Evolutionary conservation across 768 basidiomycete species (phyloP).

Genomic region (Mycena belliarum): DNA sequence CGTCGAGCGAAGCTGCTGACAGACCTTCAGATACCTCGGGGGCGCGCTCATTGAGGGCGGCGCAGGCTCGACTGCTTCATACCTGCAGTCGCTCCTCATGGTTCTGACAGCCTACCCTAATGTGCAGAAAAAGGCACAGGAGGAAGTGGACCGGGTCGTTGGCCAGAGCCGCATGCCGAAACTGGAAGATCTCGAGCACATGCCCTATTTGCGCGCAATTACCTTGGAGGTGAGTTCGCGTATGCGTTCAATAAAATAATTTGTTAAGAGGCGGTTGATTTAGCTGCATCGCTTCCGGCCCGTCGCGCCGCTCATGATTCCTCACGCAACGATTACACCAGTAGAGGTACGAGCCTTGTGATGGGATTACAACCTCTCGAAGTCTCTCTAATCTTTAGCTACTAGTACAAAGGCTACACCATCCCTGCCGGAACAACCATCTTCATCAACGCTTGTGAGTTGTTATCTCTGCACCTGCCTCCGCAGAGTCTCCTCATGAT

Average conservation of each 20-base stretch:
- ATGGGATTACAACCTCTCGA: no score
- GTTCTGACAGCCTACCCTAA: slow-evolving; percentile 29
- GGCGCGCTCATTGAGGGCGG: slow-evolving; percentile 32
- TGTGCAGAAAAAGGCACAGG: slow-evolving; percentile 27
- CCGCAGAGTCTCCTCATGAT: no score
- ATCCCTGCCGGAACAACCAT: slow-evolving; percentile 11
- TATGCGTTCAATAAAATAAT: no score
- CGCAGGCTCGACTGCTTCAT: slow-evolving; percentile 31
- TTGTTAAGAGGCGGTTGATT: not conserved
- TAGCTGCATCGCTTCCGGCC: slow-evolving; percentile 16
- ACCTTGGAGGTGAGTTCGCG: slow-evolving; percentile 22
- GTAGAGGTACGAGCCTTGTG: not conserved
- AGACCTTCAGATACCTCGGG: slow-evolving; percentile 30
- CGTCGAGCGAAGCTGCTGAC: no score
- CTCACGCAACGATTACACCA: not conserved
- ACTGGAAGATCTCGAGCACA: slow-evolving; percentile 19
- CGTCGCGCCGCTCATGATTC: not conserved
- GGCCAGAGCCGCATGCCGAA: slow-evolving; percentile 26
- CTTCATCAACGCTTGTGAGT: slow-evolving; percentile 14
- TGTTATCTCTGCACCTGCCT: not conserved
- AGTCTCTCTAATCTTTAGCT: not conserved
- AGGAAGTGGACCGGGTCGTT: slow-evolving; percentile 30
- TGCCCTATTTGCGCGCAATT: slow-evolving; percentile 29
- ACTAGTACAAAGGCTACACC: slow-evolving; percentile 5
- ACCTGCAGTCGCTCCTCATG: slow-evolving; percentile 27